Evolutionary conservation across 495 filamentous ascomycete species (phyloP).

Genomic region (Aspergillus taichungensis): DNA sequence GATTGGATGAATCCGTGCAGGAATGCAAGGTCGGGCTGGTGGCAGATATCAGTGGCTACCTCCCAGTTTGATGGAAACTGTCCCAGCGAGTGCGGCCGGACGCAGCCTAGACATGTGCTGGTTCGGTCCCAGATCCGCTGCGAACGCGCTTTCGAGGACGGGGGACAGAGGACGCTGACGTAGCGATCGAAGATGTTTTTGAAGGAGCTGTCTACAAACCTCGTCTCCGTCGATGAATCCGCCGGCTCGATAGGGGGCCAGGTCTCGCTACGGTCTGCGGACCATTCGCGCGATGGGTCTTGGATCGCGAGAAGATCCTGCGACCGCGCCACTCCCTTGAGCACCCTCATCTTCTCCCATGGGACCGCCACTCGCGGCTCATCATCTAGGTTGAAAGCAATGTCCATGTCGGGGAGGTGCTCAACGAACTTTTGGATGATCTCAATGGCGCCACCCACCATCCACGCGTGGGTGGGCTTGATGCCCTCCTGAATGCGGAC

Average conservation of each 20-base stretch:
- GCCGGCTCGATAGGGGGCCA: conserved; percentile 39
- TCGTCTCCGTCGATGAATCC: conserved; percentile 31
- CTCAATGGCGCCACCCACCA: conserved; percentile 46
- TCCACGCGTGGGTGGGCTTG: conserved; percentile 47
- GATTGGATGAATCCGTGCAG: conserved; percentile 65
- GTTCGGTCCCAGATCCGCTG: conserved; percentile 36
- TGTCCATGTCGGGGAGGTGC: conserved; percentile 69
- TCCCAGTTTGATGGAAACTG: conserved; percentile 59
- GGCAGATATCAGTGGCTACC: conserved; percentile 57
- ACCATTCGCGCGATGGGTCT: conserved; percentile 23
- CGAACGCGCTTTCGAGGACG: conserved; percentile 46
- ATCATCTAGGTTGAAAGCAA: conserved; percentile 73
- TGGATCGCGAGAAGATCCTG: conserved; percentile 14
- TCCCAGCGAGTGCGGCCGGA: conserved; percentile 56
- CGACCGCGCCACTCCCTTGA: conserved; percentile 28
- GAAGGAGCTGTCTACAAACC: conserved; percentile 42
- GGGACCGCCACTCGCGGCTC: conserved; percentile 68
- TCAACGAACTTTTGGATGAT: conserved; percentile 62
- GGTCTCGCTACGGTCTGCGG: conserved; percentile 21
- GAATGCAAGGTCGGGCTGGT: conserved; percentile 68
- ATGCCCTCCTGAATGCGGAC: conserved; percentile 34
- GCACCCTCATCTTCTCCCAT: conserved; percentile 44
- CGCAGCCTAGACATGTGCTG: conserved; percentile 53
- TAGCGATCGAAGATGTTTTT: conserved; percentile 38
- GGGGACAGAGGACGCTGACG: conserved; percentile 45